Evolutionary conservation across 768 basidiomycete genomes (phyloP), one percentile per base, ranked within the genome.

Genomic region (Brasilioporus rufonigricans): DNA sequence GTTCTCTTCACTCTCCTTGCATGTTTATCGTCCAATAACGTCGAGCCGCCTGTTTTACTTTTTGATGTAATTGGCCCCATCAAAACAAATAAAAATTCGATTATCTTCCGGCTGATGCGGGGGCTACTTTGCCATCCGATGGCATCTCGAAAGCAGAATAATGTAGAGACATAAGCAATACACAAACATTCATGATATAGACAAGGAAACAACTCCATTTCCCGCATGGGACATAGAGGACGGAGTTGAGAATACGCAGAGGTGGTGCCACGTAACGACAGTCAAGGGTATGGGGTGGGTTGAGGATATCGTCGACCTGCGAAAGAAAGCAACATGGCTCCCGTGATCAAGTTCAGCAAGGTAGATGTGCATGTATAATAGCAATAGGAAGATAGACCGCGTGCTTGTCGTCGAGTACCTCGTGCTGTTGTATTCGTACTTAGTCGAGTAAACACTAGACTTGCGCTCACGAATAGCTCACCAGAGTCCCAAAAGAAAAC

Each of bases 351-450:
- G 60, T 62, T 71, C 64, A 69, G 67, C 65, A 59, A 66, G 59
- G 53, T 61, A 69, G 59, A 66, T 73, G 54, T 58, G 62, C 61
- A 64, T 71, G 71, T 61, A 64, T 61, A 54, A 67, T 68, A 71
- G 65, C 67, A 64, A 61, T 61, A 56, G 64, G 54, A 55, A 55
- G 62, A 60, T 61, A 65, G 56, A 69, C 72, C 71, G 65, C 71
- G 70, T 48, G 56, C 52, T 50, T 56, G 67, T 69, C 69, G 64
- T 72, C 53, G 55, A 71, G 44, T 66, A 58, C 58, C 57, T 68
- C 65, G 53, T 67, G 59, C 61, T 61, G 57, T 61, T 14, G 12
- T 35, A 7, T 38, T 11, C 41, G n/a, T 8, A 6, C 50, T 61
- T 9, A 56, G 57, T 55, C 14, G 19, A 24, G 48, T 14, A 36